These are phyloP conservation scores for Taxawa tesnikishii DNA, from an alignment of 2,329 filamentous ascomycete genomes.

Conservation along the genomic window DNA sequence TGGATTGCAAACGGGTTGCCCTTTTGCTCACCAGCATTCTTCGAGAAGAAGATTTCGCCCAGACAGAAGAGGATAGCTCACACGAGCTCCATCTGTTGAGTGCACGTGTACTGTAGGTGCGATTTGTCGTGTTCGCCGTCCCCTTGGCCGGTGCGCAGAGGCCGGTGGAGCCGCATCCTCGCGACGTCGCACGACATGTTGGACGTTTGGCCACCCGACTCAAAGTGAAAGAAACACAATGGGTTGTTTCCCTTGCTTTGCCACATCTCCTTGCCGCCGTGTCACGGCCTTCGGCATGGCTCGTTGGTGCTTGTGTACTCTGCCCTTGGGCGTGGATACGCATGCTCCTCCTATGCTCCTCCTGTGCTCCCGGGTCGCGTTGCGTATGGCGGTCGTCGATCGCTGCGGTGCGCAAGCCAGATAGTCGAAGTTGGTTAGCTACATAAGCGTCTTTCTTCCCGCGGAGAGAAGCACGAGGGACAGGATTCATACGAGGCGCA, in stretches of 20 bases:
- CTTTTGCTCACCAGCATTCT: too few relatives aligned
- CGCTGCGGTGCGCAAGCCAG: background rate
- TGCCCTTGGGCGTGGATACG: background rate
- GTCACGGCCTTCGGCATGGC: background rate
- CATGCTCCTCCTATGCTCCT: background rate
- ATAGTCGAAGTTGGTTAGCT: background rate
- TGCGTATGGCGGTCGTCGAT: too few relatives aligned
- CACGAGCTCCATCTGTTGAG: too few relatives aligned
- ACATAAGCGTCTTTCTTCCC: background rate
- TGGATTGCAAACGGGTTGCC: too few relatives aligned
- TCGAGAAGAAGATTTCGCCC: too few relatives aligned
- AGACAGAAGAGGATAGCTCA: too few relatives aligned
- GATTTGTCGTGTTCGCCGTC: too few relatives aligned
- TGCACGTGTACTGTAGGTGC: too few relatives aligned
- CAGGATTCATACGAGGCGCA: too few relatives aligned
- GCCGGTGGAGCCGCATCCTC: too few relatives aligned
- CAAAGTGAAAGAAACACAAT: background rate
- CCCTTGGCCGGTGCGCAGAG: too few relatives aligned
- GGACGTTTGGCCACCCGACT: background rate
- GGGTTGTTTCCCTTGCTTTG: background rate
- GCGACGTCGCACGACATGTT: background rate
- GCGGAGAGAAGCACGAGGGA: too few relatives aligned
- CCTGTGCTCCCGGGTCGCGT: background rate
- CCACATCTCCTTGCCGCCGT: background rate
- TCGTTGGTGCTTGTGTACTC: background rate